Evolutionary conservation across 176 grass and related monocot genomes (phyloP).

Genomic region (Carex kokanica): DNA sequence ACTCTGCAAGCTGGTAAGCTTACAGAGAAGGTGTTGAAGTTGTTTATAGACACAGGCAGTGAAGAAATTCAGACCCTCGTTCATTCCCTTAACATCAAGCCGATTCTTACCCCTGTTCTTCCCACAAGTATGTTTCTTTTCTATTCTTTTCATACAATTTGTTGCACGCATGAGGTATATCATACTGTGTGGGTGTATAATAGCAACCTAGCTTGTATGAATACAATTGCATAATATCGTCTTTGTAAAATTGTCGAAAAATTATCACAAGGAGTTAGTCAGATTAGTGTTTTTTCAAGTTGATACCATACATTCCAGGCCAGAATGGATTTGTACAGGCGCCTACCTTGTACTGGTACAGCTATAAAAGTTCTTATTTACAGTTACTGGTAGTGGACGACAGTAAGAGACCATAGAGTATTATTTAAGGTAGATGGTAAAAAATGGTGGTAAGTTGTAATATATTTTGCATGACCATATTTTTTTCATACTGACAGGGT

Average conservation of each 20-base stretch:
- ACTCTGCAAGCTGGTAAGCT: conserved; percentile 81
- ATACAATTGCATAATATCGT: not conserved
- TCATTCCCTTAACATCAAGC: conserved; percentile 67
- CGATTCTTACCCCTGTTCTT: conserved; percentile 57
- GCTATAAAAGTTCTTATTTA: not conserved
- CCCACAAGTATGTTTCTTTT: conserved; percentile 55
- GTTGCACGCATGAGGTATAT: not conserved
- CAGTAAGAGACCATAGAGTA: not conserved
- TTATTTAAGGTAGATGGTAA: not conserved
- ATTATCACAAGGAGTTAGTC: not conserved
- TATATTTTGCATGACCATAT: not conserved
- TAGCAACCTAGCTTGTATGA: not conserved
- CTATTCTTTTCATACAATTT: not conserved
- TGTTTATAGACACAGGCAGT: conserved; percentile 71
- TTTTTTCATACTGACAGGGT: conserved; percentile 49
- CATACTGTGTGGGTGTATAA: not conserved
- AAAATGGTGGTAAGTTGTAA: not conserved
- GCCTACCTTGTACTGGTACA: not conserved
- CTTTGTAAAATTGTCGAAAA: not conserved
- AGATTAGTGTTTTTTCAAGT: not conserved
- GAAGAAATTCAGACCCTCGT: conserved; percentile 67
- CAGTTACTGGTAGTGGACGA: not conserved
- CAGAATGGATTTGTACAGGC: not conserved
- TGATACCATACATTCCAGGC: not conserved
- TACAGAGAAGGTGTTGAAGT: conserved; percentile 73